Conservation (phyloP, 2,329 filamentous ascomycete genomes). For the Chrysoporthe puriensis region DNA sequence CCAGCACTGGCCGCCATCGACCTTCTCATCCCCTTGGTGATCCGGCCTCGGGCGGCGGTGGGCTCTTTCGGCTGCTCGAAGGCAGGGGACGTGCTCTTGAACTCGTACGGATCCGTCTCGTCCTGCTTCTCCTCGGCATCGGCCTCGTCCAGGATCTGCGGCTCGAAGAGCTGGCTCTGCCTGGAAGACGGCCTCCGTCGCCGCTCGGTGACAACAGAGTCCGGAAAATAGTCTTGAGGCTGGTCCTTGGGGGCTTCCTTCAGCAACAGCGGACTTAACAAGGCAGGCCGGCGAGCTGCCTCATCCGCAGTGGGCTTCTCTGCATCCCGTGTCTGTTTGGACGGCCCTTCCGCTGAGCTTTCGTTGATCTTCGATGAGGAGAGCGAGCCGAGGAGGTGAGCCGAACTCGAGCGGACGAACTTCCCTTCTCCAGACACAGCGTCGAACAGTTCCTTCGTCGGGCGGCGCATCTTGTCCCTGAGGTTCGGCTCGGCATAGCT, state of each 20-base stretch:
- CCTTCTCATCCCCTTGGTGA: constrained; percentile 35
- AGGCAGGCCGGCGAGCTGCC: constrained; percentile 31
- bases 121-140: constrained; percentile 6
- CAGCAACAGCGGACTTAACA: constrained; percentile 47
- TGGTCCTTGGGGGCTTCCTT: constrained; percentile 38
- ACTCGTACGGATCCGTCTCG: constrained; percentile 56
- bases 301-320: constrained; percentile 33
- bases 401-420: constrained; percentile 42
- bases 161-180: constrained; percentile 24
- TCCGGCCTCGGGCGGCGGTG: constrained; percentile 33
- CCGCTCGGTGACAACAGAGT: constrained; percentile 42
- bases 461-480: constrained; percentile 80
- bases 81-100: constrained; percentile 51
- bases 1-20: constrained; percentile 33
- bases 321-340: constrained; percentile 31
- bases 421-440: constrained; percentile 70
- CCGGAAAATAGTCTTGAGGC: constrained; percentile 37
- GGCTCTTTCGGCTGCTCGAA: constrained; percentile 28
- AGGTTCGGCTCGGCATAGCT: constrained; percentile 85
- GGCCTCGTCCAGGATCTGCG: constrained; percentile 7
- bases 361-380: constrained; percentile 40
- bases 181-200: constrained; percentile 46
- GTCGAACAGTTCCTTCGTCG: constrained; percentile 75
- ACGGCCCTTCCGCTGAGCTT: constrained; percentile 19
- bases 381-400: constrained; percentile 30